Evolutionary conservation across 2,329 filamentous ascomycete genomes (phyloP).

Genomic region (Endothia cerciana): DNA sequence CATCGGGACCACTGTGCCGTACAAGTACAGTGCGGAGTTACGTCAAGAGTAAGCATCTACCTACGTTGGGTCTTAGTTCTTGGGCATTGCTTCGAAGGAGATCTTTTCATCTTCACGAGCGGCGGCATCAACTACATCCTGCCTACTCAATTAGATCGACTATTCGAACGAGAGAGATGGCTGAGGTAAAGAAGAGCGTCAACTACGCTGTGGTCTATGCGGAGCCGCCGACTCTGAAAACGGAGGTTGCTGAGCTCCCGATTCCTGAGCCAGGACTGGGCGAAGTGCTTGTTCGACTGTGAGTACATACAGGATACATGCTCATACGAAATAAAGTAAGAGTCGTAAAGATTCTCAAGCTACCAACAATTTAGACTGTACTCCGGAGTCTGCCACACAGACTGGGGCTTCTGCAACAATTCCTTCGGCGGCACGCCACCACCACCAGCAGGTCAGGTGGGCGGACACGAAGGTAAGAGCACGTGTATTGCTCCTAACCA

Average conservation of each 20-base stretch:
- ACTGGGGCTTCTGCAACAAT: conserved; percentile 15
- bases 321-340: not conserved
- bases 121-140: not conserved
- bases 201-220: conserved; percentile 9
- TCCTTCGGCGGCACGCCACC: not conserved
- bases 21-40: too few species aligned
- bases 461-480: conserved; percentile 10
- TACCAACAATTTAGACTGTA: not conserved
- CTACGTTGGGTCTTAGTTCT: too few species aligned
- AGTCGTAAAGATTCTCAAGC: not conserved
- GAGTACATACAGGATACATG: not conserved
- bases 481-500: too few species aligned
- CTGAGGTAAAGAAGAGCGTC: not conserved
- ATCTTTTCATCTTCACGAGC: not conserved
- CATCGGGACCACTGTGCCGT: too few species aligned
- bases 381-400: conserved; percentile 13
- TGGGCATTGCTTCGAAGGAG: not conserved
- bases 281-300: conserved; percentile 14
- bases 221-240: conserved; percentile 4
- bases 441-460: conserved; percentile 2
- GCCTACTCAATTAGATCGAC: too few species aligned
- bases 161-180: not conserved
- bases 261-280: conserved; percentile 10
- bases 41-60: too few species aligned
- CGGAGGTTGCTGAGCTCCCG: not conserved